Percentiles rank a stretch among this genome's conserved stretches.
These are phyloP conservation scores for Puccinia sorghi DNA, from an alignment of 1,284 basidiomycete genomes.

Conservation along the genomic window DNA sequence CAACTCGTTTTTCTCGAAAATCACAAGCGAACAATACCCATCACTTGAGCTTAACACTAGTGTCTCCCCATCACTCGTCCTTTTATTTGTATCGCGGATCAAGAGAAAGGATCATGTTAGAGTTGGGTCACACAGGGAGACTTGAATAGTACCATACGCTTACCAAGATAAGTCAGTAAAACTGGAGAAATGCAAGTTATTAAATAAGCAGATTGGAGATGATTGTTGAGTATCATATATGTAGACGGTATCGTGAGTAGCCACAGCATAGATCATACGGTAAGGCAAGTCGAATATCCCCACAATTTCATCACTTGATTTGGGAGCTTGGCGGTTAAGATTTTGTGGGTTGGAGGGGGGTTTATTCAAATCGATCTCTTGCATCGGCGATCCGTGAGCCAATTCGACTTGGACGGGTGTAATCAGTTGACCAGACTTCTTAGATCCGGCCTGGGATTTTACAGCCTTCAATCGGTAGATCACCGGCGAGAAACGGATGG, in stretches of 20 bases:
- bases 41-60: slow-evolving; percentile 89
- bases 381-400: slow-evolving; percentile 68
- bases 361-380: slow-evolving; percentile 61
- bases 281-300: slow-evolving; percentile 87
- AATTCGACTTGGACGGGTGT: slow-evolving; percentile 70
- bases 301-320: slow-evolving; percentile 53
- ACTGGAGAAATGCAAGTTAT: slow-evolving; percentile 93
- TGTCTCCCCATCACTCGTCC: slow-evolving; percentile 93
- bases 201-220: slow-evolving; percentile 85
- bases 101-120: neutral
- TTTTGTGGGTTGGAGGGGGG: slow-evolving; percentile 49
- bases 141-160: slow-evolving; percentile 57
- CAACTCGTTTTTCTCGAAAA: slow-evolving; percentile 77
- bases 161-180: slow-evolving; percentile 97
- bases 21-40: slow-evolving; percentile 92
- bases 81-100: slow-evolving; percentile 57
- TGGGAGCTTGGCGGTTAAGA: slow-evolving; percentile 52
- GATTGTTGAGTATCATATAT: slow-evolving; percentile 98
- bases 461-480: slow-evolving; percentile 71
- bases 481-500: slow-evolving; percentile 88
- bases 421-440: slow-evolving; percentile 57
- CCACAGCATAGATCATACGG: slow-evolving; percentile 91
- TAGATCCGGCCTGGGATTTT: neutral
- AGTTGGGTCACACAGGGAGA: slow-evolving; percentile 2
- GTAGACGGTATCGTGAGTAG: slow-evolving; percentile 91